Base-by-base conservation (phyloP, 75 land plant genomes). In the Picea sitchensis region DNA sequence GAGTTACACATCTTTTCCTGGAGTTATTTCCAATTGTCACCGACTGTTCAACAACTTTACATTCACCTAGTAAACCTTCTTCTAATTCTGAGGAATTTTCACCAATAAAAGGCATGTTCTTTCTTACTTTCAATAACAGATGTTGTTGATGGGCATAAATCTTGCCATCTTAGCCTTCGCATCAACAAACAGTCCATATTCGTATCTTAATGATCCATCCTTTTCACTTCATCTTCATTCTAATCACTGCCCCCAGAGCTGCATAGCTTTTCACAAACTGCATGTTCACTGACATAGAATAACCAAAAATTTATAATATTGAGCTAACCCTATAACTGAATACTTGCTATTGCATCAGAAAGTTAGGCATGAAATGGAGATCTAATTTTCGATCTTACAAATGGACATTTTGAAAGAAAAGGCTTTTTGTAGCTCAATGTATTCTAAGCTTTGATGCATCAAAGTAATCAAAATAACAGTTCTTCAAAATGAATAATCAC, bases 211-310 rank as follows among this genome's bases (percentile, higher is more conserved):
- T 11, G 34, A 65, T 65, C 34, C 34, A 65, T 14, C 34, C 34
- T 36, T 31, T 65, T 65, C 34, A 32, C 15, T 65, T 65, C 38
- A 34, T 65, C 69, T 65, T 65, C 69, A 34, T 32, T 65, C 69
- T 65, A 5, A 14, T 65, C 69, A 15, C 15, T 65, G 41, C 69
- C 36, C 26, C 38, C 14, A 65, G 3, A 65, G 36, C 20, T 65
- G 69, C 36, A 65, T 1, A 15, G 5, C 6, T 5, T 32, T 65
- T 34, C 17, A 6, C 36, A 65, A 65, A 65, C 69, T 6, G 17
- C 23, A 61, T 20, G 20, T 65, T 34, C 69, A 32, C 8, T 65
- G 68, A 26, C 68, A 4, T 31, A 65, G 32, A 5, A 12, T 0
- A 64, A 64, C 51, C 51, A 6, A 5, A 47, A 47, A 21, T 23